Conservation (phyloP, 2,329 filamentous ascomycete genomes). For the Colletotrichum godetiae region DNA sequence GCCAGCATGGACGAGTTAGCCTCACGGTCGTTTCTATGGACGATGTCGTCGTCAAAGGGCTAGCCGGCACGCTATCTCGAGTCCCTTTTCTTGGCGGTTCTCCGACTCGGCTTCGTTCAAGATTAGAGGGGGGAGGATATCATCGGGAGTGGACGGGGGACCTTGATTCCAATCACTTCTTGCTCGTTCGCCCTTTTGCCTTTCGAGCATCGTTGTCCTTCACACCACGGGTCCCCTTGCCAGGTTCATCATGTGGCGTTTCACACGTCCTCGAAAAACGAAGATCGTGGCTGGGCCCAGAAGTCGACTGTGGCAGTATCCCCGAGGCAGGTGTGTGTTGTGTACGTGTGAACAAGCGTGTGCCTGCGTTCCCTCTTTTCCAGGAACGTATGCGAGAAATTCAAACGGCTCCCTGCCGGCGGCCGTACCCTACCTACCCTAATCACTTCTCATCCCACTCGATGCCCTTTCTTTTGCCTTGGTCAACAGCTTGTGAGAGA, state of each 20-base stretch:
- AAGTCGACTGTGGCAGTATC: constrained; percentile 14
- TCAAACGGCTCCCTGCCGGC: not conserved
- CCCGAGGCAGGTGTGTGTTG: not conserved
- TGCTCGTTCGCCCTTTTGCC: not conserved
- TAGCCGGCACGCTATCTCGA: constrained; percentile 32
- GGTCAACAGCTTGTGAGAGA: not conserved
- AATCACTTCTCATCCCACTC: constrained; percentile 5
- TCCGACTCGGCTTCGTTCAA: constrained; percentile 16
- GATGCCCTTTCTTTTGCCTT: constrained; percentile 10
- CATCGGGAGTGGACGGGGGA: not conserved
- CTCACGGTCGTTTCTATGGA: constrained; percentile 5
- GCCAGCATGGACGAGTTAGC: not conserved
- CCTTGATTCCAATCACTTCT: not conserved
- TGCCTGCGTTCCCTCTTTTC: not conserved
- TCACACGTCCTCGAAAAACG: constrained; percentile 11
- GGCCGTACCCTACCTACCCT: not conserved
- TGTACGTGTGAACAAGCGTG: not conserved
- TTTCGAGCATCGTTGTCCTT: not conserved
- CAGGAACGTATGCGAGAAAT: not conserved
- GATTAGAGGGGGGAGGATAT: not conserved
- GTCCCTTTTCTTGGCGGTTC: constrained; percentile 26
- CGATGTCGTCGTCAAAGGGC: constrained; percentile 11
- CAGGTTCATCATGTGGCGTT: constrained; percentile 10
- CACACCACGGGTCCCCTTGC: not conserved
- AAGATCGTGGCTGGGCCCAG: constrained; percentile 23